phyloP scores from a whole-genome alignment of 805 yeast genomes.

The Hanseniaspora mollemarum region DNA sequence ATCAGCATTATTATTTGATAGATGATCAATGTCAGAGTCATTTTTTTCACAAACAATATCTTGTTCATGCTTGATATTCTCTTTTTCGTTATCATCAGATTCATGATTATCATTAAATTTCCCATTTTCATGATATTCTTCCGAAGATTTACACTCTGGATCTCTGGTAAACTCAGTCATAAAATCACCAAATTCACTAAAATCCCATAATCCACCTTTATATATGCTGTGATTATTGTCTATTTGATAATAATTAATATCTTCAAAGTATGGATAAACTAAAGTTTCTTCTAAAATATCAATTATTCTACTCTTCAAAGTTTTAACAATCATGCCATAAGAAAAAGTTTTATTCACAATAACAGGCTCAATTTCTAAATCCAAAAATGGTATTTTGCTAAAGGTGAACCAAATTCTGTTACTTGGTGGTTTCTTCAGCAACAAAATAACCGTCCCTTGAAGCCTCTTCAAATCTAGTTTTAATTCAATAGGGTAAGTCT shows the following conservation, averaged over 20 bases:
- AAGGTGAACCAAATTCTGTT: conserved; percentile 85
- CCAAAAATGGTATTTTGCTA: conserved; percentile 63
- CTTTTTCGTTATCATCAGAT: background rate
- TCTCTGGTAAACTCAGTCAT: background rate
- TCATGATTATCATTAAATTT: background rate
- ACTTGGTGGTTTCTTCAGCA: conserved; percentile 82
- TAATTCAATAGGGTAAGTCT: conserved; percentile 65
- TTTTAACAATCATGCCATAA: conserved; percentile 65
- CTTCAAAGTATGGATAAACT: conserved; percentile 85
- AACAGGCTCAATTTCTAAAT: conserved; percentile 75
- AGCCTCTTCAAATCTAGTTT: conserved; percentile 56
- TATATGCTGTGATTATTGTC: conserved; percentile 46
- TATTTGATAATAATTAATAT: conserved; percentile 59
- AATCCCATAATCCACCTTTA: conserved; percentile 87
- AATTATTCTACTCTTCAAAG: conserved; percentile 63
- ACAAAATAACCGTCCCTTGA: conserved; percentile 60
- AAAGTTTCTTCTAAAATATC: conserved; percentile 70
- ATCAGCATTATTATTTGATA: conserved; percentile 1
- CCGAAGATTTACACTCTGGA: background rate
- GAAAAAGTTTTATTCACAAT: conserved; percentile 74
- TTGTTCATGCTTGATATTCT: conserved; percentile 18
- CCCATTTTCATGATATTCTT: background rate
- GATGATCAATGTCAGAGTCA: background rate
- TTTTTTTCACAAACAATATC: conserved; percentile 4
- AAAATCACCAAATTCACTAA: background rate